Evolutionary conservation across 148 eudicot genomes (phyloP), one percentile per base, ranked within the genome.

Genomic region (Mesembryanthemum crystallinum): DNA sequence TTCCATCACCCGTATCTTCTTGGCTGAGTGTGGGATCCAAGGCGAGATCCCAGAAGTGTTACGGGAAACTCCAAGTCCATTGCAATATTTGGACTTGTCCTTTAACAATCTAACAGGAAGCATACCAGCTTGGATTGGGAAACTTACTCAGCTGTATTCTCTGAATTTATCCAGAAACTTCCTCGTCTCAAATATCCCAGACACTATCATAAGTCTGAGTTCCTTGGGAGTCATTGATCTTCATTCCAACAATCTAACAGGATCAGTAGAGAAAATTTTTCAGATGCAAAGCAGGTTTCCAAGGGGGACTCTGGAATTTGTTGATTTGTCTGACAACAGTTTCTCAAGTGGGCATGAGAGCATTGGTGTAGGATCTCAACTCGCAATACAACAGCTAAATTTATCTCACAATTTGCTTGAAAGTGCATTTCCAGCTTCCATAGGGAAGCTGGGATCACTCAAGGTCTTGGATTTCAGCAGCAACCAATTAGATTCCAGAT

Each of bases 81-180:
- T 86, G 27, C 79, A 75, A 69, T 82, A 86, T 66, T 74, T 89
- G 35, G 89, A 86, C 72, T 80, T 89, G 47, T 87, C 93, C 37
- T 75, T 65, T 21, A 89, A 89, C 68, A 72, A 52, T 55, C 73
- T 89, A 43, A 82, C 80, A 32, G 90, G 90, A 79, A 74, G 54
- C 10, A 79, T 87, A 79, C 89, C 90, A 5, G 77, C 66, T 24
- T 88, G 87, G 91, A 63, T 89, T 14, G 87, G 91, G 58, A 81
- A 45, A 64, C 65, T 84, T 6, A 25, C 69, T 3, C 47, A n/a
- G 23, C 80, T 88, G 9, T 90, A 89, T 68, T 66, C 74, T 0
- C 71, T 90, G 25, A 90, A 90, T 73, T 79, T 88, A 32, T 88
- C 92, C 0, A 28, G 39, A 13, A 90, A 86, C 35, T 76, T 72